Base-by-base conservation (phyloP, 169 alveolate species). In the Eimeria sp. region DNA sequence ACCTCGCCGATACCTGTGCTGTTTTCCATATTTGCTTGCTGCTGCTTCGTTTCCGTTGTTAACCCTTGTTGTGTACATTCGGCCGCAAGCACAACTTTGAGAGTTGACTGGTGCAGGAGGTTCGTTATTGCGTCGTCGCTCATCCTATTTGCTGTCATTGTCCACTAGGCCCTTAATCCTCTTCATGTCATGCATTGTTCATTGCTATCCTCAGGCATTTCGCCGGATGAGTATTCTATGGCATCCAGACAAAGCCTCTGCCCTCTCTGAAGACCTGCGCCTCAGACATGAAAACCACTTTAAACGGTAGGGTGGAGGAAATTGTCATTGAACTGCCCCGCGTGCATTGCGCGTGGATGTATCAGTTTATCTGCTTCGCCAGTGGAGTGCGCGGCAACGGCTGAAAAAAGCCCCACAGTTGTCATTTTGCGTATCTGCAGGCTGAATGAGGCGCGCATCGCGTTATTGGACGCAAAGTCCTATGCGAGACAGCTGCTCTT, bases 241-340 rank as follows among this genome's bases (percentile, higher is more conserved):
- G 76, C 96, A 92, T 45, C 96, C 96, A 9, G 96, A 92, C 67
- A 92, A 92, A 14, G 82, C 96, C 43, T 76, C 96, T 43, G 92
- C 86, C 6, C 96, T 92, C 58, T 43, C 87, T 61, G 92, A 83
- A 40, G 96, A 92, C 34, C 83, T 92, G 43, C 96, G 92, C 30
- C 61, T 92, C 7, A 73, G 96, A 34, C 89, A 92, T 61, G 96
- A 92, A 49, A 92, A 92, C 61, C 82, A 76, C 78, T 92, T 92
- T 70, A 92, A 92, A 72, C 78, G 92, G 96, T 80, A 58, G 72
- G 10, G 30, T 67, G 11, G 11, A 49, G 43, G 40, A 57, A 25
- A 13, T 57, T 58, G 58, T 18, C 11, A 14, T 10, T 61, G 34
- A 51, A 58, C 61, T 88, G 84, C 67, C 11, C 67, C 9, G 65